Conservation (phyloP, 169 alveolate genomes). For the Eimeria tenella region DNA sequence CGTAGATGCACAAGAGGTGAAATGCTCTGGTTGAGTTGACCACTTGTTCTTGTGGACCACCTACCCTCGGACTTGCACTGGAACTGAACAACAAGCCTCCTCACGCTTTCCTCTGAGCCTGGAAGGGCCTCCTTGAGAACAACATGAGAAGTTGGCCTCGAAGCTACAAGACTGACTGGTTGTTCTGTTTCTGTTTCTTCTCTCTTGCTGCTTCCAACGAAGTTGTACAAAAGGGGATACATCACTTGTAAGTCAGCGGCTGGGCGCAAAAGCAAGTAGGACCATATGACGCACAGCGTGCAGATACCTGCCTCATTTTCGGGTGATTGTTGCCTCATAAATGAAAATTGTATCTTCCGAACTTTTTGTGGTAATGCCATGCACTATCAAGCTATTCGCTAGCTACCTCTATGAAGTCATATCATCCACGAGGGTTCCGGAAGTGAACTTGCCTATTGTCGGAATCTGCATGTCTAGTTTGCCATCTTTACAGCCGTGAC, state of each 20-base stretch:
- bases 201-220: constrained; percentile 14
- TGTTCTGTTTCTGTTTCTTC: constrained; percentile 16
- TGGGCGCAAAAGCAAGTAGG: background rate
- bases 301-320: too few relatives aligned
- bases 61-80: constrained; percentile 72
- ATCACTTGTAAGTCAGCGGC: constrained; percentile 68
- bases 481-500: constrained; percentile 66
- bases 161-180: constrained; percentile 50
- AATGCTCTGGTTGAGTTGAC: background rate
- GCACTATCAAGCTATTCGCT: too few relatives aligned
- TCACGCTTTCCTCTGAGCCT: constrained; percentile 68
- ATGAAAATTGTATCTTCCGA: too few relatives aligned
- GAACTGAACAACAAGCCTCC: constrained; percentile 40
- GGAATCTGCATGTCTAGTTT: constrained; percentile 60
- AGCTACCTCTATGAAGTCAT: too few relatives aligned
- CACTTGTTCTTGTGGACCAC: background rate
- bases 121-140: constrained; percentile 35
- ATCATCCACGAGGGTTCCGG: background rate
- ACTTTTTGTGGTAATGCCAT: too few relatives aligned
- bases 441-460: constrained; percentile 42
- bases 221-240: constrained; percentile 62
- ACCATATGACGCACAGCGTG: too few relatives aligned
- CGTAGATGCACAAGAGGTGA: background rate
- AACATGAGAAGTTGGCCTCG: constrained; percentile 56
- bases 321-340: too few relatives aligned